These are phyloP conservation scores for Paxillus ammoniavirescens DNA, from an alignment of 768 basidiomycete species.

Conservation along the genomic window DNA sequence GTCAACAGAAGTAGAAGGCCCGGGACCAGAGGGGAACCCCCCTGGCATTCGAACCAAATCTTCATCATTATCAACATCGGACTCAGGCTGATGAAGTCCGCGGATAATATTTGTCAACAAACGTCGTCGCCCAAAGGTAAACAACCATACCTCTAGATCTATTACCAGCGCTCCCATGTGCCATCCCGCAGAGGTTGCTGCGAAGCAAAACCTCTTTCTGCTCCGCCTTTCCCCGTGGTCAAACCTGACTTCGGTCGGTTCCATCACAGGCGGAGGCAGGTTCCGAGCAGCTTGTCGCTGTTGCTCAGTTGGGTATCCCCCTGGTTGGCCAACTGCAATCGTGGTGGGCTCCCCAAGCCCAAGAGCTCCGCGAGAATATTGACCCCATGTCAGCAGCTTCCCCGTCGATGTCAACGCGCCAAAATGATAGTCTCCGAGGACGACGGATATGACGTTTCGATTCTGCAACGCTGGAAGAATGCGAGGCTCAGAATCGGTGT, in stretches of 20 bases:
- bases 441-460: conserved; percentile 77
- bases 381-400: conserved; percentile 79
- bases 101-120: conserved; percentile 4
- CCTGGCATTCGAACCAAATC: conserved; percentile 31
- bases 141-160: conserved; percentile 62
- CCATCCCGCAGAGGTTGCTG: conserved; percentile 84
- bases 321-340: conserved; percentile 54
- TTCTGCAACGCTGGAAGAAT: conserved; percentile 76
- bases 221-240: conserved; percentile 50
- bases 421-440: conserved; percentile 90
- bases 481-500: conserved; percentile 45
- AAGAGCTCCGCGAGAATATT: conserved; percentile 74
- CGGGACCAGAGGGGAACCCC: conserved; percentile 25
- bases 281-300: conserved; percentile 30
- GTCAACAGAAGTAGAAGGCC: conserved; percentile 11
- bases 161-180: conserved; percentile 89
- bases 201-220: conserved; percentile 72
- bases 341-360: conserved; percentile 76
- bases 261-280: conserved; percentile 39
- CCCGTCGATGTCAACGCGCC: conserved; percentile 81
- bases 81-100: conserved; percentile 22
- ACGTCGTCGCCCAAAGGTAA: not conserved
- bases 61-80: conserved; percentile 38
- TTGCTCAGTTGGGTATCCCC: conserved; percentile 50
- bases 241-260: conserved; percentile 74